These are phyloP conservation scores for Verticillium longisporum DNA, from an alignment of 2,329 filamentous ascomycete genomes.

Conservation along the genomic window DNA sequence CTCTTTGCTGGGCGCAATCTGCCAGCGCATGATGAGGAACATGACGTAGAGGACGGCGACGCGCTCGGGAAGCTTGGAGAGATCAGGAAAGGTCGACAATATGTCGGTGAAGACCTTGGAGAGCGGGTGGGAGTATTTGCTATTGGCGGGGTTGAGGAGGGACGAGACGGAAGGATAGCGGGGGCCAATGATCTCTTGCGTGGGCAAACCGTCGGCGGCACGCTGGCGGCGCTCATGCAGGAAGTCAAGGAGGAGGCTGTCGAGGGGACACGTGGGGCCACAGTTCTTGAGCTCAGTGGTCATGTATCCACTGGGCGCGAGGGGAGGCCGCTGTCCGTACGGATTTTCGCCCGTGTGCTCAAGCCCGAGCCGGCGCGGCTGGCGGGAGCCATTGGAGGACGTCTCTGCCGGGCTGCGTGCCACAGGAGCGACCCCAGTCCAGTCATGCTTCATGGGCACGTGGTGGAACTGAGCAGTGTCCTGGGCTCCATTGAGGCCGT, in stretches of 20 bases:
- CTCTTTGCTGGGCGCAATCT: slow-evolving; percentile 69
- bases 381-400: slow-evolving; percentile 23
- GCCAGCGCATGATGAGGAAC: slow-evolving; percentile 84
- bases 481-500: slow-evolving; percentile 39
- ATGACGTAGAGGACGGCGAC: slow-evolving; percentile 78
- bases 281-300: slow-evolving; percentile 49
- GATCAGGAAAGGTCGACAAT: slow-evolving; percentile 72
- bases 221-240: slow-evolving; percentile 61
- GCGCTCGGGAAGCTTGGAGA: slow-evolving; percentile 72
- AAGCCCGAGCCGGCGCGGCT: slow-evolving; percentile 1
- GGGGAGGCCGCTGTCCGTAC: background rate
- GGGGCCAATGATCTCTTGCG: slow-evolving; percentile 64
- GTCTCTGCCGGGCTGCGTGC: slow-evolving; percentile 61
- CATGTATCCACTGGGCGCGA: background rate
- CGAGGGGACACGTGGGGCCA: slow-evolving; percentile 67
- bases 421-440: slow-evolving; percentile 28
- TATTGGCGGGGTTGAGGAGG: slow-evolving; percentile 63
- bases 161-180: slow-evolving; percentile 74
- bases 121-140: slow-evolving; percentile 62
- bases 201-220: slow-evolving; percentile 56
- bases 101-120: slow-evolving; percentile 85
- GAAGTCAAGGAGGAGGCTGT: slow-evolving; percentile 74
- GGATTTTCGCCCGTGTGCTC: background rate
- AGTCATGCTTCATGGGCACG: slow-evolving; percentile 44
- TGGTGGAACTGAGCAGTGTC: slow-evolving; percentile 37